Evolutionary conservation across 2,329 filamentous ascomycete genomes (phyloP).

Genomic region (Fusarium globosum): DNA sequence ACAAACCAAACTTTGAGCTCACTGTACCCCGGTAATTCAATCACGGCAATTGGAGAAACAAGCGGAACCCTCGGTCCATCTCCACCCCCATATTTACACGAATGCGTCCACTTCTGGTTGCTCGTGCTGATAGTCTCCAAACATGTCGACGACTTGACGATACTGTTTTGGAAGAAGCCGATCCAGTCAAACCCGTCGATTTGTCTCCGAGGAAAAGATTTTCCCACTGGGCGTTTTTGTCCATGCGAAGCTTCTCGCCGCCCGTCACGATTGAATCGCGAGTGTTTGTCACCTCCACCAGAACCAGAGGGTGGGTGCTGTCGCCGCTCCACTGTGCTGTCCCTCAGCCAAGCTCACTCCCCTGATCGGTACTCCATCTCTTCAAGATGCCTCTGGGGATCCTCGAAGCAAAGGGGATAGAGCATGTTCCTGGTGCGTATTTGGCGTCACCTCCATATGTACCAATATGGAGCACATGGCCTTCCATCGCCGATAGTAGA

Average conservation of each 20-base stretch:
- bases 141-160: constrained; percentile 7
- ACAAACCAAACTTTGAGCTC: background rate
- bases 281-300: background rate
- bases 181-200: background rate
- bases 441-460: background rate
- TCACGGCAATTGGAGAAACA: constrained; percentile 30
- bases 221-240: background rate
- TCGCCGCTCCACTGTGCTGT: constrained; percentile 24
- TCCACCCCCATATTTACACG: constrained; percentile 30
- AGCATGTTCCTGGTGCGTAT: constrained; percentile 78
- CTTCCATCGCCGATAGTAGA: background rate
- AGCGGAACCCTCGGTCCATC: constrained; percentile 26
- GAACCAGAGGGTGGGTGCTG: constrained; percentile 15
- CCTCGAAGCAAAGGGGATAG: constrained; percentile 72
- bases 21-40: constrained; percentile 24
- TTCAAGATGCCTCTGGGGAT: constrained; percentile 69
- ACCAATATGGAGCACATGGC: background rate
- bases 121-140: constrained; percentile 3
- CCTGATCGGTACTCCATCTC: constrained; percentile 16
- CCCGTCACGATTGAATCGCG: background rate
- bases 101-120: constrained; percentile 11
- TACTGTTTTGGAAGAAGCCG: constrained; percentile 20
- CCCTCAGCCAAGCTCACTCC: constrained; percentile 9
- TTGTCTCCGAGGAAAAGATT: background rate
- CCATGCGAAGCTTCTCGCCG: background rate